phyloP scores from a whole-genome alignment of 2,329 filamentous ascomycete species.

The Xylaria sp. region DNA sequence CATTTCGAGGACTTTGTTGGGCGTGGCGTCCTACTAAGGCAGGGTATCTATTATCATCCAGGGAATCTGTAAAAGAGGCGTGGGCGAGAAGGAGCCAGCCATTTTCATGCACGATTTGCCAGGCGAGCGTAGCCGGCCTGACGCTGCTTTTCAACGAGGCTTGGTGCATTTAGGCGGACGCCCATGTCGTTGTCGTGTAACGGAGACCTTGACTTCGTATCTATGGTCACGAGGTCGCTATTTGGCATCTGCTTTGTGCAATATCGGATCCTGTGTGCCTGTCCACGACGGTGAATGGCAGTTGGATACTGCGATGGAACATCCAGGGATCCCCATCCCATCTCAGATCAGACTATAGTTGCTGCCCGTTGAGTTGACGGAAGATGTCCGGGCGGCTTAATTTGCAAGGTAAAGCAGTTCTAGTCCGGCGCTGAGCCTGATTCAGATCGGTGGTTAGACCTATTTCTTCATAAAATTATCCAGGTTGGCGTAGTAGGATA shows the following conservation, averaged over 20 bases:
- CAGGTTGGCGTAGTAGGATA: not conserved
- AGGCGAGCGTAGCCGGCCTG: constrained; percentile 29
- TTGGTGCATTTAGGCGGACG: constrained; percentile 14
- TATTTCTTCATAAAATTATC: not conserved
- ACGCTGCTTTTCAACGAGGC: constrained; percentile 25
- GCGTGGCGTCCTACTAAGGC: constrained; percentile 23
- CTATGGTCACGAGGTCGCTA: constrained; percentile 2
- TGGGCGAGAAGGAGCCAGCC: constrained; percentile 14
- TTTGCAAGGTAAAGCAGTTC: not conserved
- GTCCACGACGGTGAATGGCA: not conserved
- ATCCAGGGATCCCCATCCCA: not conserved
- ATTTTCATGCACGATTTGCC: constrained; percentile 23
- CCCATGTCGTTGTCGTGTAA: constrained; percentile 32
- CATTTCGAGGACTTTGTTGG: constrained; percentile 16
- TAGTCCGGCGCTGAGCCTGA: constrained; percentile 1
- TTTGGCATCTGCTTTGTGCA: constrained; percentile 15
- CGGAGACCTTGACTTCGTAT: constrained; percentile 23
- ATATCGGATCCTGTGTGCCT: constrained; percentile 16
- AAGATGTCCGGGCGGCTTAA: not conserved
- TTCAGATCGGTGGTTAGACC: not conserved
- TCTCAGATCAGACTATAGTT: not conserved
- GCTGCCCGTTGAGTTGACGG: not conserved
- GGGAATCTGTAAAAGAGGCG: constrained; percentile 17
- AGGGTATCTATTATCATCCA: constrained; percentile 24
- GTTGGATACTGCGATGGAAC: not conserved